Evolutionary conservation across 345 rosid genomes (phyloP), one percentile per base, ranked within the genome.

Genomic region (Carallia brachiata): DNA sequence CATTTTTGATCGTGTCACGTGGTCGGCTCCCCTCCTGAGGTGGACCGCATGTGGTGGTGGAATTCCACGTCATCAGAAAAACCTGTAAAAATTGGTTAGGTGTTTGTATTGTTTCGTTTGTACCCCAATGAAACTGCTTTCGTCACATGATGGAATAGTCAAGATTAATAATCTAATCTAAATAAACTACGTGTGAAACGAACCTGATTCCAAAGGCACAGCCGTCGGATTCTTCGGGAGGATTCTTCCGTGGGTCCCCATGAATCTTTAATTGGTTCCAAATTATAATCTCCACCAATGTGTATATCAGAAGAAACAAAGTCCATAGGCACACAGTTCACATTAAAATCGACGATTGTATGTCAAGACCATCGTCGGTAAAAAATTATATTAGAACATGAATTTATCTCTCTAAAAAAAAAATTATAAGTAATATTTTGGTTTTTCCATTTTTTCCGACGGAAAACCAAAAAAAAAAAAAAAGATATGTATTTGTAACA

Each of bases 1-100:
- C 56, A 31, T 28, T 15, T 27, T 27, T 7, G 59, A 66, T 75
- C 71, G 60, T 66, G 73, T 81, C 80, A 78, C 61, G 71, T 63
- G 82, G 67, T 37, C 62, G 70, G 60, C 60, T 62, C 40, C 71
- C 65, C 39, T 23, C 23, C 0, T 80, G 82, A 82, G 71, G 71
- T 78, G 77, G 86, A 78, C 69, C 70, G 74, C 85, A 58, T 71
- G 77, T 66, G 64, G 62, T 47, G 56, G 78, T 82, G 88, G 78
- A 8, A 13, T 77, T 36, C 79, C 84, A 78, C 73, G 79, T 78
- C 83, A 72, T 54, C 74, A 30, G 5, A 37, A 39, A 15, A 3
- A 1, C 17, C 4, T 0, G 19, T 7, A 1, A 18, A 8, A n/a
- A 36, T 39, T 2, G 0, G 16, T 12, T 0, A 58, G 13, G 23